Evolutionary conservation across 768 basidiomycete genomes (phyloP), one percentile per base, ranked within the genome.

Genomic region (Udeniomyces megalosporus): DNA sequence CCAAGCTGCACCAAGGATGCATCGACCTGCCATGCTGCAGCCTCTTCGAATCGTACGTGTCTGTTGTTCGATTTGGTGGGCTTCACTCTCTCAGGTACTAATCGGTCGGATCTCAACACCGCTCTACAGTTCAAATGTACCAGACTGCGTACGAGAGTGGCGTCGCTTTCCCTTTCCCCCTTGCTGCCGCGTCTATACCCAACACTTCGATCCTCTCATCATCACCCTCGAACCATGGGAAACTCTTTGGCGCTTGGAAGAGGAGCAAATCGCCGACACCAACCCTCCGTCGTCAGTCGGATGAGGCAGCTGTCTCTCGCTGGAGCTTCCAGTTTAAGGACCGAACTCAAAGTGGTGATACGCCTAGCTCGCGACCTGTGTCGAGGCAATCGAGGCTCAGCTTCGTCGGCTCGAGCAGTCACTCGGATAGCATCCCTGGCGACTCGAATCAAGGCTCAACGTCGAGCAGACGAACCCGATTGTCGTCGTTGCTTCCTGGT

Each of bases 11-110:
- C 82, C 0, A 68, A 73, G 38, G 81, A 84, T 64, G 84, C 88
- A 1, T 82, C 86, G 10, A 86, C 84, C 2, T 90, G 88, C 68
- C 85, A 89, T 69, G 78, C 88, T 46, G 84, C 85, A 61, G 80
- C 85, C 1, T 86, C 55, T 2, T 57, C 55, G 12, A 55, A 51
- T 10, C 38, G 60, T 61, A 6, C 20, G 60, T 55, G 14, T 11
- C n/a, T 46, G 20, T 0, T 14, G 14, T 22, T 3, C 14, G 8
- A 32, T 32, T n/a, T 22, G 29, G 5, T 31, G 47, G 7, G 28
- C 14, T 32, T 14, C 7, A 7, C 11, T 45, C 29, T 6, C 7
- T 26, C 17, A 29, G 7, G n/a, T 22, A n/a, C 1, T n/a, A 12
- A 26, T 20, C 2, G 15, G 20, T 17, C 14, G 12, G 6, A 2